Evolutionary conservation across 768 basidiomycete species (phyloP).

Genomic region (Naematelia encephala): DNA sequence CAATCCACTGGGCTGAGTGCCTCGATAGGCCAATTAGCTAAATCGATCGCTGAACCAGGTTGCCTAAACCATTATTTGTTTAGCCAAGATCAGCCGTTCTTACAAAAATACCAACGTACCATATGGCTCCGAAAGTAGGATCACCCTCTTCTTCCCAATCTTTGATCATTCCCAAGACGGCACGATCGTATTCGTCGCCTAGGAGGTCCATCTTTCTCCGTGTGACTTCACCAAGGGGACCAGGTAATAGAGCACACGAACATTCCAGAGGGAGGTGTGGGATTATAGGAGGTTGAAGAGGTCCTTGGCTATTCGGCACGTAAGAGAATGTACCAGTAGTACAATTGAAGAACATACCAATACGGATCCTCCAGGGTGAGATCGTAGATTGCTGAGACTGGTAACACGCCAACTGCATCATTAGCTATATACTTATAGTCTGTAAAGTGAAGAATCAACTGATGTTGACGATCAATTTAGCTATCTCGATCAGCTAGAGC

Average conservation of each 20-base stretch:
- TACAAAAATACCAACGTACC: constrained; percentile 15
- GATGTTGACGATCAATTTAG: constrained; percentile 43
- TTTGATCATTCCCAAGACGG: constrained; percentile 26
- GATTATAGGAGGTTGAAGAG: constrained; percentile 28
- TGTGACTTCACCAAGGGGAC: constrained; percentile 41
- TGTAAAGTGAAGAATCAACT: constrained; percentile 10
- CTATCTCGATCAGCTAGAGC: constrained; percentile 10
- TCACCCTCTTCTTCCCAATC: constrained; percentile 31
- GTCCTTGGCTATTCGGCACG: constrained; percentile 16
- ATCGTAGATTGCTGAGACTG: constrained; percentile 41
- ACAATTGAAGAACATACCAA: constrained; percentile 19
- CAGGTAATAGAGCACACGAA: constrained; percentile 41
- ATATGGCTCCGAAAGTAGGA: constrained; percentile 33
- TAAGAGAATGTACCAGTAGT: too few species aligned
- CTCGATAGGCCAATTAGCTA: constrained; percentile 37
- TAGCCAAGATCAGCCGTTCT: not conserved
- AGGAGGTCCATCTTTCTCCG: constrained; percentile 42
- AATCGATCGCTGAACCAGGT: constrained; percentile 35
- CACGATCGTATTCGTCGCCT: constrained; percentile 40
- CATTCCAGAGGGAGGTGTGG: constrained; percentile 44
- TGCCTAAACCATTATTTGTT: constrained; percentile 19
- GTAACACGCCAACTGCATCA: constrained; percentile 37
- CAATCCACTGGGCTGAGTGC: constrained; percentile 41
- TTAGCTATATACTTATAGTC: not conserved
- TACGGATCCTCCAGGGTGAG: constrained; percentile 33